Base-by-base conservation (phyloP, 208 protist genomes). In the Leptomonas seymouri region DNA sequence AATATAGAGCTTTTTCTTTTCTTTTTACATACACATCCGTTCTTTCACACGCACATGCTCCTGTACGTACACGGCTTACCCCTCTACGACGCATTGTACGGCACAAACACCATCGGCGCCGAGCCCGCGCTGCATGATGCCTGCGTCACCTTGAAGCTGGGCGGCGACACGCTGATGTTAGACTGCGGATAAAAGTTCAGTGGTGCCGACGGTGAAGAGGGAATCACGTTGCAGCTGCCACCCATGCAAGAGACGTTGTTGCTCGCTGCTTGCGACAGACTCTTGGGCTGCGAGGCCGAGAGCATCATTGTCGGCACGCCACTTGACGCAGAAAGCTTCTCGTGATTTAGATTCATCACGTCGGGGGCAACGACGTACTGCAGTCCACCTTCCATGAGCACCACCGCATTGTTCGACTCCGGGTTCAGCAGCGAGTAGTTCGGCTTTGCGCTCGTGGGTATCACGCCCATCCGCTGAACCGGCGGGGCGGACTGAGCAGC, bases 341-440 rank as follows among this genome's bases (percentile, higher is more conserved):
- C 44, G 41, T 28, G 50, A 23, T 41, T 66, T 53, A 76, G 51
- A 55, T 86, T 84, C 3, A 84, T 57, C 3, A 71, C 67, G 51
- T 84, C 75, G 3, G 54, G 59, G 2, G 76, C 74, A 0, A 86
- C 66, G 41, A 86, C 63, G 51, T 76, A 83, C 70, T 86, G 81
- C 25, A 72, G 72, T 27, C 76, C 66, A 44, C 69, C 68, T 2
- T 83, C 67, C 44, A 78, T 58, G 34, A 86, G 51, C 62, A 86
- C 72, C 23, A 69, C 41, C 5, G 64, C 28, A 20, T 45, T 48
- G 31, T 62, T 67, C 25, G 62, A 45, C 21, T 73, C 34, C 25
- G 73, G 61, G 42, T 63, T 76, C 21, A 76, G 39, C 48, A 76
- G 50, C 0, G 69, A 60, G 6, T 69, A 48, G 44, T 8, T 51